Percentiles rank a stretch among this genome's conserved stretches.
Conservation (phyloP, 768 basidiomycete species). For the Lepiota venenata region DNA sequence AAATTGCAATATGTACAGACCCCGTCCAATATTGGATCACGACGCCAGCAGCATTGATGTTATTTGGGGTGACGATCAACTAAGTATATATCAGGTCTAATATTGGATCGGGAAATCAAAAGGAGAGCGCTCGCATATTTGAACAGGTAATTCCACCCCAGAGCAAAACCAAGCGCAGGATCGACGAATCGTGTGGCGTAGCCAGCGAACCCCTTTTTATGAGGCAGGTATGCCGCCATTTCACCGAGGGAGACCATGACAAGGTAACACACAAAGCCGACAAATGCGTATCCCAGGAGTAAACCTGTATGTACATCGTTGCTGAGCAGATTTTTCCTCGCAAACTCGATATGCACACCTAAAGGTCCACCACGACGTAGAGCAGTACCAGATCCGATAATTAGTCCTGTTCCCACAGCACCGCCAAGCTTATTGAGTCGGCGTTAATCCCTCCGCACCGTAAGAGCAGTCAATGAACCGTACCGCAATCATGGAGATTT, state of each 20-base stretch:
- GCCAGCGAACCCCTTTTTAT: constrained; percentile 59
- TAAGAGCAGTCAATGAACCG: constrained; percentile 7
- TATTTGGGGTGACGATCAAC: constrained; percentile 63
- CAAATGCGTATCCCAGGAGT: constrained; percentile 39
- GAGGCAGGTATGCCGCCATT: constrained; percentile 50
- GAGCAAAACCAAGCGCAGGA: constrained; percentile 64
- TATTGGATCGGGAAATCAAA: not conserved
- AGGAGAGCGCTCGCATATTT: constrained; percentile 40
- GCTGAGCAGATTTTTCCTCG: not conserved
- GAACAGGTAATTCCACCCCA: constrained; percentile 62
- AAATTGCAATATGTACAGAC: constrained; percentile 43
- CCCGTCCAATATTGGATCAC: constrained; percentile 48
- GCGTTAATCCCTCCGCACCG: not conserved
- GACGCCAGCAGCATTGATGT: constrained; percentile 59
- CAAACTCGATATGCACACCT: constrained; percentile 26
- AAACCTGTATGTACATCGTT: constrained; percentile 20
- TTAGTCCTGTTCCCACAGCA: constrained; percentile 52
- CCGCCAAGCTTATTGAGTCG: constrained; percentile 35
- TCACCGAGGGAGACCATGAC: constrained; percentile 55
- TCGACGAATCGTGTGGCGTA: constrained; percentile 66
- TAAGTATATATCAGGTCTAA: constrained; percentile 22
- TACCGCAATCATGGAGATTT: constrained; percentile 56
- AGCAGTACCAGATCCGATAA: constrained; percentile 59
- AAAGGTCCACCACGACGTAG: constrained; percentile 52
- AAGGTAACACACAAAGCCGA: constrained; percentile 56